Conservation (phyloP, 2,329 filamentous ascomycete species). For the Cercospora canescens region DNA sequence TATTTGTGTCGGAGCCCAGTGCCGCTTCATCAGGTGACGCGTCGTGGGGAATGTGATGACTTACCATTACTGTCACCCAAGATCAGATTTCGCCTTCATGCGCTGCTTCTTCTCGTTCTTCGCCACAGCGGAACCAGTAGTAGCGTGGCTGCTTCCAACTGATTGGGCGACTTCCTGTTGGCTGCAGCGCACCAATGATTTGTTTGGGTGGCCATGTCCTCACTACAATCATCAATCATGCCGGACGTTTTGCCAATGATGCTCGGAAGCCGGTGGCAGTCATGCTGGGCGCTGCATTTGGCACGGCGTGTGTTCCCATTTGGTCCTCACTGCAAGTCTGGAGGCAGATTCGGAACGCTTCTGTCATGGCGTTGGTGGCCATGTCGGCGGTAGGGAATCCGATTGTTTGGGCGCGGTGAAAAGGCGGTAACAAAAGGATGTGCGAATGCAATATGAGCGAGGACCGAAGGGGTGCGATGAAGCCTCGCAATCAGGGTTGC, state of each 20-base stretch:
- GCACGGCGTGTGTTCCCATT: slow-evolving; percentile 2
- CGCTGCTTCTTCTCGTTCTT: slow-evolving; percentile 24
- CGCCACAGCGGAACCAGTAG: slow-evolving; percentile 5
- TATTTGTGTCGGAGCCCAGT: slow-evolving; percentile 41
- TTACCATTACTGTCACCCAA: slow-evolving; percentile 13
- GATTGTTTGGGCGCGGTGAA: slow-evolving; percentile 29
- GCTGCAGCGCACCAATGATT: slow-evolving; percentile 18
- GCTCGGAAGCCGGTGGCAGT: slow-evolving; percentile 10
- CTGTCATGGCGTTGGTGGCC: slow-evolving; percentile 23
- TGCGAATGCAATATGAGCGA: slow-evolving; percentile 27
- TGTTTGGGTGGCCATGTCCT: slow-evolving; percentile 19
- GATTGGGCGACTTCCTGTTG: not conserved
- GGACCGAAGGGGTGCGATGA: not conserved
- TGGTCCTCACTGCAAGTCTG: slow-evolving; percentile 14
- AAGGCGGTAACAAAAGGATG: slow-evolving; percentile 30
- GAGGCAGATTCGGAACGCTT: slow-evolving; percentile 21
- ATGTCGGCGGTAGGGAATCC: slow-evolving; percentile 26
- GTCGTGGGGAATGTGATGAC: not conserved
- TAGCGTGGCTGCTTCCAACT: not conserved
- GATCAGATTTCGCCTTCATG: slow-evolving; percentile 20
- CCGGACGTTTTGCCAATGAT: not conserved
- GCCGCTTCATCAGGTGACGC: slow-evolving; percentile 38
- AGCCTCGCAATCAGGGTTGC: not conserved
- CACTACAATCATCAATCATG: not conserved
- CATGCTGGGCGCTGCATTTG: slow-evolving; percentile 21